Percentiles rank a stretch among this genome's conserved stretches.
Conservation (phyloP, 345 rosid species). For the Acer campestre region DNA sequence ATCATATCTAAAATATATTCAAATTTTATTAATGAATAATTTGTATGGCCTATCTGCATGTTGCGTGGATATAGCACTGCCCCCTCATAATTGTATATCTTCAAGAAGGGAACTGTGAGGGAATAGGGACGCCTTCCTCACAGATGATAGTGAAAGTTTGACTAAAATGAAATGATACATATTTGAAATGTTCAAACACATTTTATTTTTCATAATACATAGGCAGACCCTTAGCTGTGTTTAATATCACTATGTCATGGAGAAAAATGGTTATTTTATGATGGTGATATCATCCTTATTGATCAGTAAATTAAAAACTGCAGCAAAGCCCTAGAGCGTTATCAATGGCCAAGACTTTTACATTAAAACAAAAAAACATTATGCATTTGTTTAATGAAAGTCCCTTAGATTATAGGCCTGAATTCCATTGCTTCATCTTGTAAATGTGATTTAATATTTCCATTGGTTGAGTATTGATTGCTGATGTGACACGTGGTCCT, state of each 20-base stretch:
- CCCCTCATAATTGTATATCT: neutral
- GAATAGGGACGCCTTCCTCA: neutral
- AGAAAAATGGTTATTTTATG: neutral
- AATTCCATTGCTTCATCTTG: conserved; percentile 14
- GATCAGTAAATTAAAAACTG: neutral
- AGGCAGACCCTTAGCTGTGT: neutral
- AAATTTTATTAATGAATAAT: neutral
- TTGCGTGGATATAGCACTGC: neutral
- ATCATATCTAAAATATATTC: neutral
- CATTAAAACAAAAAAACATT: conserved; percentile 3
- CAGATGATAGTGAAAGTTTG: neutral
- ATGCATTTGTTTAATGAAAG: neutral
- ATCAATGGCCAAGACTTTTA: conserved; percentile 5
- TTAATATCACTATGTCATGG: neutral
- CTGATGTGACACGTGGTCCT: conserved; percentile 29
- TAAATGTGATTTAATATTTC: conserved; percentile 3
- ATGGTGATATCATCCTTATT: neutral
- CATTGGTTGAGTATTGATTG: conserved; percentile 8
- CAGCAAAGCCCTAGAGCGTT: conserved; percentile 2
- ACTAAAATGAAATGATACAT: neutral
- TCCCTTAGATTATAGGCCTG: neutral
- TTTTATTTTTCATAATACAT: conserved; percentile 8
- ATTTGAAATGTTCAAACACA: neutral
- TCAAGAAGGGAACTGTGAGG: neutral
- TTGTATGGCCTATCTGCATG: neutral